Conservation (phyloP, 164 flowering plant species). For the Sextonia rubra region DNA sequence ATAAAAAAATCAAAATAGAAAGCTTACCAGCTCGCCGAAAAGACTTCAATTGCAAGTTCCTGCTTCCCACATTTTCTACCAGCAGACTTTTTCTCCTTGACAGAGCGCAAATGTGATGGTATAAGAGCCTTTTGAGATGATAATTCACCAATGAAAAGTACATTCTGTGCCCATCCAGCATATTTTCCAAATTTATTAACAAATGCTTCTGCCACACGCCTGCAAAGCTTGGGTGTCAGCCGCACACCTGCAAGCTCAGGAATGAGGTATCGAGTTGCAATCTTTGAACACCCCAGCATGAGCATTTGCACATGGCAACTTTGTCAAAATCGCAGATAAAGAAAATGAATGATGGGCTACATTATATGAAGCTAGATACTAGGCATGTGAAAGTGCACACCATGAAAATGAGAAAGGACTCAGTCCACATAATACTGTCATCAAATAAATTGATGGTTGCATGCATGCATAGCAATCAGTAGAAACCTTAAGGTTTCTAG, state of each 20-base stretch:
- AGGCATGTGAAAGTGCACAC: not conserved
- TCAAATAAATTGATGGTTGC: too few species aligned
- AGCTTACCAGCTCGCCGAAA: conserved; percentile 5
- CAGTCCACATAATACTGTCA: not conserved
- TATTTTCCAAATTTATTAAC: conserved; percentile 85
- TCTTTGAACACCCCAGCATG: conserved; percentile 32
- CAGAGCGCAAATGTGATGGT: conserved; percentile 28
- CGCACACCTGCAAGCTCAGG: conserved; percentile 89
- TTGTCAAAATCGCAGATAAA: not conserved
- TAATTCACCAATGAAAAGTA: conserved; percentile 83
- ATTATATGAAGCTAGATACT: not conserved
- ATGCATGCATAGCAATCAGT: not conserved
- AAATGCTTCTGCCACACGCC: conserved; percentile 87
- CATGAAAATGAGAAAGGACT: not conserved
- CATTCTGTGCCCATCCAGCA: conserved; percentile 99
- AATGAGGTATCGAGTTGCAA: conserved; percentile 70
- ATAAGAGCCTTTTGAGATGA: conserved; percentile 70
- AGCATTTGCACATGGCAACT: not conserved
- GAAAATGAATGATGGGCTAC: not conserved
- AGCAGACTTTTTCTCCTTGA: conserved; percentile 24
- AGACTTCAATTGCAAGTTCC: conserved; percentile 11
- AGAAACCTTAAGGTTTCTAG: not conserved
- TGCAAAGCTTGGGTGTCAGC: conserved; percentile 62
- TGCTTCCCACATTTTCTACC: conserved; percentile 13
- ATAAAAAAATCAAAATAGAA: not conserved